These are phyloP conservation scores for Ogataea neopini DNA, from an alignment of 805 yeast species.

Conservation along the genomic window DNA sequence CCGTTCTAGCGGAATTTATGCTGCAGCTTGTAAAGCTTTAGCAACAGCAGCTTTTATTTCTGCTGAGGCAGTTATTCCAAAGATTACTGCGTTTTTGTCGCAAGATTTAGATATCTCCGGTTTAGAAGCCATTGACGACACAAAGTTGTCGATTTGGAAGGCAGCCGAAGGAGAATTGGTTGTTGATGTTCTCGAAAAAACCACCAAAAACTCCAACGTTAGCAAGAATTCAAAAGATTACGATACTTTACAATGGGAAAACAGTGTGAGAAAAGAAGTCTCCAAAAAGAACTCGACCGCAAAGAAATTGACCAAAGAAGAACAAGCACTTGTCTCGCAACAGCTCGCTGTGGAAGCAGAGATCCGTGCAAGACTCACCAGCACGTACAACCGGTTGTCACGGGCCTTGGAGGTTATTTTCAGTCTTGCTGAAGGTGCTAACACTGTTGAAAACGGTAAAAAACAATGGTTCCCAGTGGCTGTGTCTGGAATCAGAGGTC, in stretches of 20 bases:
- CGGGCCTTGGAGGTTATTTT: slow-evolving; percentile 56
- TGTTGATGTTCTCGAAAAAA: slow-evolving; percentile 54
- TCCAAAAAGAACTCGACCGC: slow-evolving; percentile 46
- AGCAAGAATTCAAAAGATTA: slow-evolving; percentile 81
- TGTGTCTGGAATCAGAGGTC: slow-evolving; percentile 46
- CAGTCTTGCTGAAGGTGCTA: slow-evolving; percentile 52
- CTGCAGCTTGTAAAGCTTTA: slow-evolving; percentile 51
- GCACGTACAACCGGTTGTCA: slow-evolving; percentile 37
- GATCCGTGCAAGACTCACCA: slow-evolving; percentile 50
- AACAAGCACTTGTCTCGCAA: slow-evolving; percentile 58
- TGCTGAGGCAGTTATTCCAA: slow-evolving; percentile 57
- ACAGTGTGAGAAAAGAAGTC: slow-evolving; percentile 71
- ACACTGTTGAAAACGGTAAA: slow-evolving; percentile 62
- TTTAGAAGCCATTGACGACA: slow-evolving; percentile 44
- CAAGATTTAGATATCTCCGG: slow-evolving; percentile 41
- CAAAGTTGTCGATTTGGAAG: slow-evolving; percentile 63
- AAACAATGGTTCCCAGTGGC: slow-evolving; percentile 73
- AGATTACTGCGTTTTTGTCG: slow-evolving; percentile 44
- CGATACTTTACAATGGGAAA: slow-evolving; percentile 89
- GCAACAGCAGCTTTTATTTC: slow-evolving; percentile 56
- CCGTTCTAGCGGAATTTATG: slow-evolving; percentile 46
- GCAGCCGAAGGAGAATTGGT: slow-evolving; percentile 72
- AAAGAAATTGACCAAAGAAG: slow-evolving; percentile 75
- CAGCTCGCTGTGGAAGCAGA: slow-evolving; percentile 63
- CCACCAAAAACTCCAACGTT: slow-evolving; percentile 40